Evolutionary conservation across 495 filamentous ascomycete species (phyloP).

Genomic region (Elaphomyces granulatus): DNA sequence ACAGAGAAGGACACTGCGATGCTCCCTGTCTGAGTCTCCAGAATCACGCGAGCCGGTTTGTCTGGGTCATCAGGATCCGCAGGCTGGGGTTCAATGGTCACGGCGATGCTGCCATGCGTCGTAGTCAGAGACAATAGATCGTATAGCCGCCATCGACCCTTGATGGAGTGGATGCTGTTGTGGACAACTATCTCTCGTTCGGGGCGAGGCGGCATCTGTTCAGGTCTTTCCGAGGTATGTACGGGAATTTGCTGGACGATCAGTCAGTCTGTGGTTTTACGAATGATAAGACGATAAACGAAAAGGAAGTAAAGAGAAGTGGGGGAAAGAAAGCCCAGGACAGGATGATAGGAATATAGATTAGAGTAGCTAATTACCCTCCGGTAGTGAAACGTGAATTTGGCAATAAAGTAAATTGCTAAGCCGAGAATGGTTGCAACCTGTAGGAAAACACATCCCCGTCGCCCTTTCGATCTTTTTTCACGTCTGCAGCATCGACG

Average conservation of each 20-base stretch:
- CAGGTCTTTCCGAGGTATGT: not conserved
- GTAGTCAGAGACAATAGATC: constrained; percentile 16
- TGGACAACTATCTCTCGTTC: not conserved
- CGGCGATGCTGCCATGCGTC: constrained; percentile 7
- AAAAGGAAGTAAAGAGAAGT: not conserved
- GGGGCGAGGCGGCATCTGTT: not conserved
- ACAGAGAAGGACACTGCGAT: constrained; percentile 4
- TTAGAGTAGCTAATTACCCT: too few species aligned
- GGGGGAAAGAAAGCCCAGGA: not conserved
- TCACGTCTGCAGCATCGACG: not conserved
- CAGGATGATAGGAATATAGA: too few species aligned
- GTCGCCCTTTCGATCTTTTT: not conserved
- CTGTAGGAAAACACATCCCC: not conserved
- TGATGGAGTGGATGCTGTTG: not conserved
- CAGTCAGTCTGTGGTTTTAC: not conserved
- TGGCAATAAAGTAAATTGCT: not conserved
- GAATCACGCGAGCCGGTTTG: constrained; percentile 7
- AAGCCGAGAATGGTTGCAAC: not conserved
- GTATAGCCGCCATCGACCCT: constrained; percentile 14
- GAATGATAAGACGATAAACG: not conserved
- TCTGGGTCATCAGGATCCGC: constrained; percentile 9
- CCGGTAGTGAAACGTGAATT: not conserved
- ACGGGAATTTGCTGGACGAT: not conserved
- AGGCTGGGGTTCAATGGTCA: constrained; percentile 9
- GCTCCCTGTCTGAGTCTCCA: constrained; percentile 6